phyloP scores from a whole-genome alignment of 1,284 basidiomycete species.

The Coniferiporia weirii region DNA sequence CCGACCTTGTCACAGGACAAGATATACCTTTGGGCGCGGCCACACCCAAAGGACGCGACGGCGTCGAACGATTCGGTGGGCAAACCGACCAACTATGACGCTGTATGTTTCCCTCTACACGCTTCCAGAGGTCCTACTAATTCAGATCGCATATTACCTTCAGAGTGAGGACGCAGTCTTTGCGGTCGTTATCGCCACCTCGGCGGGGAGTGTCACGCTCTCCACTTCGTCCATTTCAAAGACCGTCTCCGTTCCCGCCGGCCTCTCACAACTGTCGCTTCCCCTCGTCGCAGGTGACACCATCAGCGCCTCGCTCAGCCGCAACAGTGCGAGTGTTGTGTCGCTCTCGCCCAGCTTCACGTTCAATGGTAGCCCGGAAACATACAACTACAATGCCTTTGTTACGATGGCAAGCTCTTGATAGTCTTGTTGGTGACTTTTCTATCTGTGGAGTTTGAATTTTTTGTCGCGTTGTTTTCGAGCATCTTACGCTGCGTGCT shows the following conservation, averaged over 20 bases:
- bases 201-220: conserved; percentile 47
- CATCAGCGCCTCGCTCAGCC: conserved; percentile 54
- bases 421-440: too few species aligned
- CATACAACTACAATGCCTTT: conserved; percentile 65
- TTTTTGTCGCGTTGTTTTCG: too few species aligned
- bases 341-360: conserved; percentile 46
- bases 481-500: too few species aligned
- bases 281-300: conserved; percentile 51
- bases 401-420: conserved; percentile 37
- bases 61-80: conserved; percentile 45
- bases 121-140: neutral
- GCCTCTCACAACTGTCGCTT: conserved; percentile 62
- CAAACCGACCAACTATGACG: conserved; percentile 49
- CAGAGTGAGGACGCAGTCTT: conserved; percentile 46
- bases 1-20: conserved; percentile 61
- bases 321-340: conserved; percentile 49
- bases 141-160: conserved; percentile 2
- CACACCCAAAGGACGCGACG: conserved; percentile 57
- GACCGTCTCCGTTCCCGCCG: conserved; percentile 49
- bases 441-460: too few species aligned
- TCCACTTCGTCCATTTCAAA: conserved; percentile 41
- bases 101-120: conserved; percentile 31
- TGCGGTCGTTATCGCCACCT: conserved; percentile 38
- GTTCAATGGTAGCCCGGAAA: conserved; percentile 47
- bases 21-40: conserved; percentile 69